Evolutionary conservation across 495 filamentous ascomycete species (phyloP).

Genomic region (Delitschia confertaspora): DNA sequence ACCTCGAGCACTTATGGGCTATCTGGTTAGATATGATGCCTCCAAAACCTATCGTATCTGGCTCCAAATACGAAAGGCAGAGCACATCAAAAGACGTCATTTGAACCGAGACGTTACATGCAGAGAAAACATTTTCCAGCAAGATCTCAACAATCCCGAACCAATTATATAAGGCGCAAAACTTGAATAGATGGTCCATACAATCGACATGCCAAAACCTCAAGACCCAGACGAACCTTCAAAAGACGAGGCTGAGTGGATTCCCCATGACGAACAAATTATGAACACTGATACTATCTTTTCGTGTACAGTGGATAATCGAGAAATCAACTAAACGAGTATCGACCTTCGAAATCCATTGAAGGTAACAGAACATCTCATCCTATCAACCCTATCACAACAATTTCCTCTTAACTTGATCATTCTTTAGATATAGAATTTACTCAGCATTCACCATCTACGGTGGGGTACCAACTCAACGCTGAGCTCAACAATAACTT

Average conservation of each 20-base stretch:
- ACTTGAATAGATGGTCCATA: not conserved
- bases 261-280: not conserved
- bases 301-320: too few relatives aligned
- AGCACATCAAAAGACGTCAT: not conserved
- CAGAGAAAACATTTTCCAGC: not conserved
- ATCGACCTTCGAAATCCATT: too few relatives aligned
- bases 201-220: not conserved
- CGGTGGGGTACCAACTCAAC: too few relatives aligned
- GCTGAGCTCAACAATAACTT: too few relatives aligned
- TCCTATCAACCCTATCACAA: too few relatives aligned
- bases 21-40: constrained; percentile 15
- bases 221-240: not conserved
- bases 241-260: not conserved
- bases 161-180: not conserved
- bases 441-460: too few relatives aligned
- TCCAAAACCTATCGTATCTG: constrained; percentile 19
- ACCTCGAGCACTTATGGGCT: constrained; percentile 7
- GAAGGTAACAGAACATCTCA: too few relatives aligned
- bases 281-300: not conserved
- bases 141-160: not conserved
- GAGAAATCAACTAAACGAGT: too few relatives aligned
- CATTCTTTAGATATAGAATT: too few relatives aligned
- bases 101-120: constrained; percentile 12
- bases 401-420: too few relatives aligned
- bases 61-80: constrained; percentile 2